Evolutionary conservation across 495 filamentous ascomycete species (phyloP).

Genomic region (Achaetomiella virescens): DNA sequence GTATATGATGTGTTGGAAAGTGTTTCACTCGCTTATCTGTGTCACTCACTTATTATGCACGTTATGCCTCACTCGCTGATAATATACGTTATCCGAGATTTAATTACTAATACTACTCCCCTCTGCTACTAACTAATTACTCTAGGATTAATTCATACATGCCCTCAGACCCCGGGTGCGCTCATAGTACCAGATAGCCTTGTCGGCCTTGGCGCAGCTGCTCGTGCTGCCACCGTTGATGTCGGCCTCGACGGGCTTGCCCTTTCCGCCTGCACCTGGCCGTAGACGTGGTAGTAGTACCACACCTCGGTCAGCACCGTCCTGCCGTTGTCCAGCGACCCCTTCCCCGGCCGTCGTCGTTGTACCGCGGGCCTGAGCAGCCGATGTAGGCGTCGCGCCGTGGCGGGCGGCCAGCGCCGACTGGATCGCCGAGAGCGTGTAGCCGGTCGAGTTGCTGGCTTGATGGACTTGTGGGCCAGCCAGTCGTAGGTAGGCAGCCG

Average conservation of each 20-base stretch:
- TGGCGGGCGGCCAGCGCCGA: slow-evolving; percentile 28
- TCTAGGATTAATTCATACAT: no score
- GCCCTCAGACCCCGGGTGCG: slow-evolving; percentile 26
- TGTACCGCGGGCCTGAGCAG: slow-evolving; percentile 43
- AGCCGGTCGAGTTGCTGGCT: slow-evolving; percentile 34
- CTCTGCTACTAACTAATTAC: no score
- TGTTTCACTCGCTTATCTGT: no score
- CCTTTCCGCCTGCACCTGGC: slow-evolving; percentile 39
- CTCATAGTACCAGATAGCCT: slow-evolving; percentile 40
- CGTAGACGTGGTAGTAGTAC: slow-evolving; percentile 46
- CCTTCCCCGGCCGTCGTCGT: slow-evolving; percentile 41
- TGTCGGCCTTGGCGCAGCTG: slow-evolving; percentile 37
- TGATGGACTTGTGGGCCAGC: slow-evolving; percentile 33
- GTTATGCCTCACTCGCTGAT: no score
- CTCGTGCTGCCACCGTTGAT: slow-evolving; percentile 28
- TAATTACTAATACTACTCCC: no score
- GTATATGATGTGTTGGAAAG: no score
- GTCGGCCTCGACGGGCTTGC: slow-evolving; percentile 35
- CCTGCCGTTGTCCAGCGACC: slow-evolving; percentile 37
- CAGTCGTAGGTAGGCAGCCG: slow-evolving; percentile 39
- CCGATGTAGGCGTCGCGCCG: slow-evolving; percentile 42
- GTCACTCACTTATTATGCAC: no score
- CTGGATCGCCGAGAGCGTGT: slow-evolving; percentile 37
- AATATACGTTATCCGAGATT: no score
- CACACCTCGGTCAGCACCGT: slow-evolving; percentile 45